Evolutionary conservation across 257 asterid genomes (phyloP).

Genomic region (Mitragyna speciosa): DNA sequence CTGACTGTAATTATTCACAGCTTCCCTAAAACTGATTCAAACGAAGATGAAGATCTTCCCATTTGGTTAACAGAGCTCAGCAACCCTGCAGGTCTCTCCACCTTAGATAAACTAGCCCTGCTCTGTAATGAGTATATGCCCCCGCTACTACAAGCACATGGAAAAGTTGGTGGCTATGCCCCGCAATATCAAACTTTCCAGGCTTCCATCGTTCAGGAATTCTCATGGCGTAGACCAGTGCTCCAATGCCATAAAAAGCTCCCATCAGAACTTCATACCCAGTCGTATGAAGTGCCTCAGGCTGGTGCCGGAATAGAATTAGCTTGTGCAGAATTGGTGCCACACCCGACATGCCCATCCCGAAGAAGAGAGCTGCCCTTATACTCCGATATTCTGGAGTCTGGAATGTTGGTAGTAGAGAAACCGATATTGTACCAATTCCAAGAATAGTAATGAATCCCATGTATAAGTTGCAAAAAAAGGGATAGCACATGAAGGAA

Average conservation of each 20-base stretch:
- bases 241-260: slow-evolving; percentile 68
- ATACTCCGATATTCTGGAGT: slow-evolving; percentile 69
- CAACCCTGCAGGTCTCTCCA: slow-evolving; percentile 94
- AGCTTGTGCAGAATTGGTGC: slow-evolving; percentile 85
- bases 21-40: background rate
- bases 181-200: slow-evolving; percentile 87
- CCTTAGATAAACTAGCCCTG: slow-evolving; percentile 85
- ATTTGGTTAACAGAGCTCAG: slow-evolving; percentile 26
- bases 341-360: slow-evolving; percentile 85
- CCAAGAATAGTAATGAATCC: slow-evolving; percentile 85
- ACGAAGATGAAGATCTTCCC: background rate
- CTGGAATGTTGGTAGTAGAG: slow-evolving; percentile 85
- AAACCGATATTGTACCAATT: slow-evolving; percentile 57
- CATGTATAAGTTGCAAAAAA: slow-evolving; percentile 80
- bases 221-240: slow-evolving; percentile 73
- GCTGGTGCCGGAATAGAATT: slow-evolving; percentile 73
- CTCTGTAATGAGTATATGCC: slow-evolving; percentile 85
- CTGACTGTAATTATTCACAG: background rate
- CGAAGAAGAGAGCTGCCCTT: slow-evolving; percentile 79
- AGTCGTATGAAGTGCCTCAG: slow-evolving; percentile 83
- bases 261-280: slow-evolving; percentile 89
- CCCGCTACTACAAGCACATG: slow-evolving; percentile 95
- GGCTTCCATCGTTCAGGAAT: slow-evolving; percentile 95
- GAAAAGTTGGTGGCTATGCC: slow-evolving; percentile 88
- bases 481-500: slow-evolving; percentile 91